Evolutionary conservation across 306 rosid genomes (phyloP).

Genomic region (Acacia confusa): DNA sequence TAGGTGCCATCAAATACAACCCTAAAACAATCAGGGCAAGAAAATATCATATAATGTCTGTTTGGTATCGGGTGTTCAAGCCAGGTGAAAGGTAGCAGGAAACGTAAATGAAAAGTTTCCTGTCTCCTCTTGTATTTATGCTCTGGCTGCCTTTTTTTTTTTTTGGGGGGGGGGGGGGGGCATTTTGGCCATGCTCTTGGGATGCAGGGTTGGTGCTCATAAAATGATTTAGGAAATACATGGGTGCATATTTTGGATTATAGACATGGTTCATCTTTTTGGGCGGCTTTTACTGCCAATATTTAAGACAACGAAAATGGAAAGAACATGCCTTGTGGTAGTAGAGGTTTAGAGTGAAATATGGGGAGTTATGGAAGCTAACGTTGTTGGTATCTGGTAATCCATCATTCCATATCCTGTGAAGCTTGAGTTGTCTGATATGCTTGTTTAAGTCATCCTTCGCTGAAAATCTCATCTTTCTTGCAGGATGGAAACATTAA

Average conservation of each 20-base stretch:
- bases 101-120: not conserved
- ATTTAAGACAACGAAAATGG: not conserved
- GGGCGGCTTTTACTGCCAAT: not conserved
- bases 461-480: not conserved
- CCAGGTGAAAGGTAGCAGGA: not conserved
- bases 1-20: not conserved
- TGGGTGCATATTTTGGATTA: not conserved
- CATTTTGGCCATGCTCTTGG: not conserved
- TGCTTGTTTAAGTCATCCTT: not conserved
- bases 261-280: not conserved
- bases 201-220: not conserved
- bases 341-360: not conserved
- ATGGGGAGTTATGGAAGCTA: not conserved
- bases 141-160: not conserved
- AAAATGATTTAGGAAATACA: not conserved
- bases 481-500: conserved; percentile 87
- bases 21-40: not conserved
- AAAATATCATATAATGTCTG: not conserved
- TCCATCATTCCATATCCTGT: not conserved
- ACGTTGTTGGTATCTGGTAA: not conserved
- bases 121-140: not conserved
- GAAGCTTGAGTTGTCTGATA: not conserved
- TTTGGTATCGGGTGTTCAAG: not conserved
- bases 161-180: no score
- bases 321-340: not conserved